Percentiles rank a stretch among this genome's conserved stretches.
Conservation (phyloP, 495 filamentous ascomycete species). For the Hypoxylon fragiforme region DNA sequence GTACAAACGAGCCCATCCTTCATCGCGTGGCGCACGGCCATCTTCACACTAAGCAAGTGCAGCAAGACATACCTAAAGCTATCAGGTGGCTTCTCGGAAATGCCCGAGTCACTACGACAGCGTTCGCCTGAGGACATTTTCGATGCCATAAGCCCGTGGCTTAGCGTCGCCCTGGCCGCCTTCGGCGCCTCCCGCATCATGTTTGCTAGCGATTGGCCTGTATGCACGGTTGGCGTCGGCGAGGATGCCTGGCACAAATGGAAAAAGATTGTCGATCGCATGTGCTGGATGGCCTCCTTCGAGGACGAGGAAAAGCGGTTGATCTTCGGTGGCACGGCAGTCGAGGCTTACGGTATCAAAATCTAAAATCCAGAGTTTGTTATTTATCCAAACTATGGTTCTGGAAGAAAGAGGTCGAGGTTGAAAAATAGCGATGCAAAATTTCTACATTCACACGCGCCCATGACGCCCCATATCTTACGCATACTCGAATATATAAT, state of each 20-base stretch:
- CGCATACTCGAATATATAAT: too few species aligned
- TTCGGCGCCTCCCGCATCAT: constrained; percentile 76
- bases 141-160: constrained; percentile 60
- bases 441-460: too few species aligned
- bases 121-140: constrained; percentile 52
- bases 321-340: constrained; percentile 72
- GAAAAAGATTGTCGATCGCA: constrained; percentile 60
- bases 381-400: background rate
- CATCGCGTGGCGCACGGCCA: constrained; percentile 57
- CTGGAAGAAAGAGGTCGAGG: too few species aligned
- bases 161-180: constrained; percentile 64
- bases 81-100: constrained; percentile 78
- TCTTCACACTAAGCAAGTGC: constrained; percentile 62
- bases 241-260: constrained; percentile 58
- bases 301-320: constrained; percentile 58
- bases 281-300: constrained; percentile 62
- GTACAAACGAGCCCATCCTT: constrained; percentile 59
- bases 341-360: constrained; percentile 64
- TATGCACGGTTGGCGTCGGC: constrained; percentile 71
- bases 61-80: constrained; percentile 79
- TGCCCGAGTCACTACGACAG: constrained; percentile 52
- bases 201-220: constrained; percentile 91
- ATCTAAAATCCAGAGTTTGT: constrained; percentile 1
- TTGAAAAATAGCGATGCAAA: too few species aligned
- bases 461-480: too few species aligned